These are phyloP conservation scores for Erythrobasidium hasegawianum DNA, from an alignment of 1,284 basidiomycete species.

Conservation along the genomic window DNA sequence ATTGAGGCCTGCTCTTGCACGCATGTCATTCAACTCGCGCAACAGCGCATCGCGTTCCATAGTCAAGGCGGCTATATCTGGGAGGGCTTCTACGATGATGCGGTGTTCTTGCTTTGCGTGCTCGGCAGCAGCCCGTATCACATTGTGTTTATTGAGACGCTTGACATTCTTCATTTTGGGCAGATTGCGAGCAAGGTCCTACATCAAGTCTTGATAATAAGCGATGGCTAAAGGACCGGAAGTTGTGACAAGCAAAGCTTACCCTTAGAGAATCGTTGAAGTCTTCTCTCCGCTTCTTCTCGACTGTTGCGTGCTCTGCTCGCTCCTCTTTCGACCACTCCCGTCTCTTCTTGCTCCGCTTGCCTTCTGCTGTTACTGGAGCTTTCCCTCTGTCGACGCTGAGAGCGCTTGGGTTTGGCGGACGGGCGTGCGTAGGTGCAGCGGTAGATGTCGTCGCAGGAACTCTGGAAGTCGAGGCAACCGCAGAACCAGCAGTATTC, in stretches of 20 bases:
- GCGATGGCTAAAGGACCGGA: not conserved
- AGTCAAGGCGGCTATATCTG: constrained; percentile 1
- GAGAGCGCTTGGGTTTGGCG: not conserved
- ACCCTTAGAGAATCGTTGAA: constrained; percentile 13
- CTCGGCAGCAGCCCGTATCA: not conserved
- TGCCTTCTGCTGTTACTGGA: not conserved
- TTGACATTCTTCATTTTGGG: constrained; percentile 4
- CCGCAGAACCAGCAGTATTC: not conserved
- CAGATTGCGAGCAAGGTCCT: constrained; percentile 24
- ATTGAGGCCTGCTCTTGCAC: constrained; percentile 2
- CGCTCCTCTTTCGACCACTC: constrained; percentile 10
- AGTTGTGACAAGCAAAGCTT: not conserved
- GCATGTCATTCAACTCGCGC: constrained; percentile 5
- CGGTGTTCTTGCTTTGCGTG: constrained; percentile 8
- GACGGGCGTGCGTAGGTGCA: not conserved
- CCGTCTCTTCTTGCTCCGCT: not conserved
- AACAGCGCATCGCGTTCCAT: constrained; percentile 14
- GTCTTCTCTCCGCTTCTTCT: constrained; percentile 21
- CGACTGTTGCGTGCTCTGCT: constrained; percentile 15
- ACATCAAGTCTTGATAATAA: not conserved
- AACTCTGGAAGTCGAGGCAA: not conserved
- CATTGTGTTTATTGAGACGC: constrained; percentile 8
- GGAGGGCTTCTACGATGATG: constrained; percentile 14
- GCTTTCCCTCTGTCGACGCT: not conserved
- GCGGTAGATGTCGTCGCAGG: not conserved